Conservation (phyloP, 2,329 filamentous ascomycete genomes). For the Colletotrichum liaoningense region DNA sequence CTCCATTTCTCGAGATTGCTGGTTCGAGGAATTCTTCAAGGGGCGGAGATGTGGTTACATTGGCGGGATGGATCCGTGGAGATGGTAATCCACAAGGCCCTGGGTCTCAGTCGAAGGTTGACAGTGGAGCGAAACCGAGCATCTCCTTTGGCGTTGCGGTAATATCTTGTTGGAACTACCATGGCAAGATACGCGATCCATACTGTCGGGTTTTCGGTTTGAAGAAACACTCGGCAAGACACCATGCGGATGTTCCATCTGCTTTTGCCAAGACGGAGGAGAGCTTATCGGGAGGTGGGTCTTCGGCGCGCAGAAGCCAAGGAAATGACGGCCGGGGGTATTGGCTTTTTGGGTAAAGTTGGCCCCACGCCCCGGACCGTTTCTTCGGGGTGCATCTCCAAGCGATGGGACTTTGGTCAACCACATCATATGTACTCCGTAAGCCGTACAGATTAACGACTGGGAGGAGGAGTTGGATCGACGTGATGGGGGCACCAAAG, state of each 20-base stretch:
- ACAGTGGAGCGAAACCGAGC: neutral
- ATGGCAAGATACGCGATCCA: neutral
- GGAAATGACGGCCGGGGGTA: neutral
- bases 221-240: neutral
- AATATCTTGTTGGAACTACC: accelerated
- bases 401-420: no score
- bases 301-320: neutral
- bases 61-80: neutral
- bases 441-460: no score
- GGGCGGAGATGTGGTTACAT: constrained; percentile 24
- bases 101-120: neutral
- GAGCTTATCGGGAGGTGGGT: neutral
- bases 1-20: neutral
- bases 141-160: neutral
- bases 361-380: no score
- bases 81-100: neutral
- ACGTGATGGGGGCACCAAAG: no score
- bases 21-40: neutral
- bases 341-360: neutral
- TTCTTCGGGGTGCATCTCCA: no score
- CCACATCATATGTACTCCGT: no score
- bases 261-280: neutral
- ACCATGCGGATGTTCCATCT: neutral
- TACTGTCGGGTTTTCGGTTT: neutral
- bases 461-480: no score